Percentiles rank a stretch among this genome's conserved stretches.
These are phyloP conservation scores for Sphagnurus paluster DNA, from an alignment of 1,284 basidiomycete genomes.

Conservation along the genomic window DNA sequence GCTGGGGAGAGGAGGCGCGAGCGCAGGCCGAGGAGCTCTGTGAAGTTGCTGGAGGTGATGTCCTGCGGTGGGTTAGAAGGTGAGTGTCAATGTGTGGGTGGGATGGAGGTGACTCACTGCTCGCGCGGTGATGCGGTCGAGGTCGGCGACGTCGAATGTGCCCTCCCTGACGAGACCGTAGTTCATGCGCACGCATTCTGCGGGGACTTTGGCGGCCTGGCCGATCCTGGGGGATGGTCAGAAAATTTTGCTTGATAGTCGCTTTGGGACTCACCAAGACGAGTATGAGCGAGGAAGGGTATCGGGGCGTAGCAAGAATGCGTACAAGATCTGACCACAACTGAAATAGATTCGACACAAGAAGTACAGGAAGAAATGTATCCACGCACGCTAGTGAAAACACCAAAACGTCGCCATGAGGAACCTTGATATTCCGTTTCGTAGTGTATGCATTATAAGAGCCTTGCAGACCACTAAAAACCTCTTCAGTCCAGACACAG, in stretches of 20 bases:
- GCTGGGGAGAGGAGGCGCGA: slow-evolving; percentile 25
- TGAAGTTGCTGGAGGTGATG: slow-evolving; percentile 32
- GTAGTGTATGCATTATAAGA: slow-evolving; percentile 76
- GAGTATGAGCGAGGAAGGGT: slow-evolving; percentile 80
- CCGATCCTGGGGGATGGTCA: slow-evolving; percentile 34
- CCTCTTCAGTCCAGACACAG: background rate
- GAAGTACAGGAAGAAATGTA: background rate
- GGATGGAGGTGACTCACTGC: slow-evolving; percentile 37
- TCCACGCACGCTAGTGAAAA: slow-evolving; percentile 73
- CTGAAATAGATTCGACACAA: slow-evolving; percentile 31
- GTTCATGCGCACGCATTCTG: slow-evolving; percentile 63
- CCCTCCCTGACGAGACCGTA: slow-evolving; percentile 58
- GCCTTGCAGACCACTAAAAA: slow-evolving; percentile 75
- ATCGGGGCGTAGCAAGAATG: slow-evolving; percentile 79
- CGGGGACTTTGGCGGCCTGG: slow-evolving; percentile 67
- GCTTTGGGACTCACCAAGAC: slow-evolving; percentile 54
- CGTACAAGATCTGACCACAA: slow-evolving; percentile 90
- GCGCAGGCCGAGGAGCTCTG: slow-evolving; percentile 27
- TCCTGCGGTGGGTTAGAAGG: slow-evolving; percentile 22
- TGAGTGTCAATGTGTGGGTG: background rate
- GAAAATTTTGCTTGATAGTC: slow-evolving; percentile 42
- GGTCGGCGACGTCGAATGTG: slow-evolving; percentile 51
- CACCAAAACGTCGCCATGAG: slow-evolving; percentile 82
- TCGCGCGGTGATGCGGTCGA: slow-evolving; percentile 55
- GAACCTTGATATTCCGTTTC: slow-evolving; percentile 70